Conservation (phyloP, 345 rosid genomes). For the Cardamine occulta region DNA sequence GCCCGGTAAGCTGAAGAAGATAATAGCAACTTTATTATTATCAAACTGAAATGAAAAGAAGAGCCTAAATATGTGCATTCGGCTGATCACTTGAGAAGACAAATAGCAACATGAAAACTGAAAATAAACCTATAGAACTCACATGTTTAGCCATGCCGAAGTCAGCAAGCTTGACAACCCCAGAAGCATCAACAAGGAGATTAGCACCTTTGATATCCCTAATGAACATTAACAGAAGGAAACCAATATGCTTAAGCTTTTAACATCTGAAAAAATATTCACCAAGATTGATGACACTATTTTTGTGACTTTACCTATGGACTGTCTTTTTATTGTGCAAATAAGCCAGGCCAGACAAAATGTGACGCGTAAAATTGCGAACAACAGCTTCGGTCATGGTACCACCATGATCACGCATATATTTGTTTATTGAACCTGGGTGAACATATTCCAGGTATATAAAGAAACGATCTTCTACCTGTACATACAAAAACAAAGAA, state of each 20-base stretch:
- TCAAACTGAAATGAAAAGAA: constrained; percentile 11
- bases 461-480: constrained; percentile 84
- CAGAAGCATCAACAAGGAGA: constrained; percentile 94
- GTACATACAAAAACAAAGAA: constrained; percentile 32
- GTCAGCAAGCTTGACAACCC: constrained; percentile 95
- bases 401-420: constrained; percentile 82
- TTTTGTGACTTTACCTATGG: constrained; percentile 62
- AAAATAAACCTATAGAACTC: constrained; percentile 39
- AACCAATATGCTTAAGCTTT: constrained; percentile 26
- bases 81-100: constrained; percentile 8
- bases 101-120: background rate
- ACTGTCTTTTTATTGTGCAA: constrained; percentile 88
- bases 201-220: constrained; percentile 99
- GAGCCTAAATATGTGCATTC: background rate
- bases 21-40: constrained; percentile 4
- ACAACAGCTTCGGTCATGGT: constrained; percentile 92
- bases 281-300: constrained; percentile 17
- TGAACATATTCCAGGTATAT: constrained; percentile 94
- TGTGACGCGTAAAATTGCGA: constrained; percentile 93
- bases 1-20: constrained; percentile 78
- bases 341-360: constrained; percentile 86
- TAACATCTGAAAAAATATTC: constrained; percentile 9
- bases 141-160: constrained; percentile 99
- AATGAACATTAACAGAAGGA: constrained; percentile 28
- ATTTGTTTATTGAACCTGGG: constrained; percentile 94